Base-by-base conservation (phyloP, 1,284 basidiomycete genomes). In the Cutaneotrichosporon curvatum region DNA sequence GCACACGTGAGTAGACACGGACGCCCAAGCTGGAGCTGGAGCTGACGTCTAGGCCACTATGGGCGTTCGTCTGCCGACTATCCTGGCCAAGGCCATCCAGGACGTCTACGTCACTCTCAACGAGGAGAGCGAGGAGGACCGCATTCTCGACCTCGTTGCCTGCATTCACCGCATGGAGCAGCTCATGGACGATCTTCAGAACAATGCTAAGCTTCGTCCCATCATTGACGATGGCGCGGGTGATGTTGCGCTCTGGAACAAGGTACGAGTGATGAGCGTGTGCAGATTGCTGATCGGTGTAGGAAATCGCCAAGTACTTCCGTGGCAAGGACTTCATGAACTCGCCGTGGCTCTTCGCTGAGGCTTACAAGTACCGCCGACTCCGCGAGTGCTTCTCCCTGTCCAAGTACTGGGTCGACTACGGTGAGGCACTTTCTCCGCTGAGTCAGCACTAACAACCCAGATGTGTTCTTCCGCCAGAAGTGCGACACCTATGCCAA, bases 301-400 rank as follows among this genome's bases (percentile, higher is more conserved):
- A 66, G 67, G 86, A 88, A 69, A 90, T 91, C 43, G 86, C 87
- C 36, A 87, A 86, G 66, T 95, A 82, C 71, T 95, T 95, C 76
- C 83, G 87, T 73, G 90, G 88, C 50, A 94, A 94, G 73, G 86
- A 92, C 70, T 97, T 95, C 64, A 94, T 95, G 88, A 92, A 89
- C 51, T 73, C 88, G 0, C 88, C 88, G 7, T 92, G 89, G 90
- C 74, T 94, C 19, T 94, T 94, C 61, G 94, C 94, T 40, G 92
- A 96, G 71, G 91, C 92, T 15, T 96, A 96, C 80, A 96, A 96
- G 74, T 96, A 96, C 73, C 85, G 92, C 62, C 83, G 90, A 57
- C 78, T 98, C 47, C 88, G 89, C 56, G 92, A 96, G 71, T 92
- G 88, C 74, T 97, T 97, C 74, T 90, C 86, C 56, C 77, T 90